Evolutionary conservation across 2,329 filamentous ascomycete species (phyloP).

Genomic region (Drechslerella dactyloides): DNA sequence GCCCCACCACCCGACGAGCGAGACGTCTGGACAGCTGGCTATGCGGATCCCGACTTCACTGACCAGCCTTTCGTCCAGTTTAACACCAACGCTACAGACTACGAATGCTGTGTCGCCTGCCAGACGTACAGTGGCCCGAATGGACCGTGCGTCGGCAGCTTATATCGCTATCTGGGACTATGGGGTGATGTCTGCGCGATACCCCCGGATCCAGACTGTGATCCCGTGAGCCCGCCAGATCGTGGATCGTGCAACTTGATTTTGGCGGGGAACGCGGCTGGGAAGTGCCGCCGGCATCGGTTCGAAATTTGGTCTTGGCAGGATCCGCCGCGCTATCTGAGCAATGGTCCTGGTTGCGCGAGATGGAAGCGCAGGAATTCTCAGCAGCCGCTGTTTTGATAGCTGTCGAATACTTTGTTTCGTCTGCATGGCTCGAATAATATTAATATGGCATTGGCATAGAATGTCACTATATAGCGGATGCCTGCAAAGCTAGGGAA

Average conservation of each 20-base stretch:
- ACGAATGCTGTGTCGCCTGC: conserved; percentile 28
- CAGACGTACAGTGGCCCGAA: conserved; percentile 5
- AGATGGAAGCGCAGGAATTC: conserved; percentile 6
- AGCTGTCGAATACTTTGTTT: background rate
- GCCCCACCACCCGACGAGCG: background rate
- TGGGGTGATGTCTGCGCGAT: background rate
- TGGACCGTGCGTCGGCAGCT: conserved; percentile 20
- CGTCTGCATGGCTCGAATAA: too few relatives aligned
- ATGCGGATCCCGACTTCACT: background rate
- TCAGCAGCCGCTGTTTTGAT: background rate
- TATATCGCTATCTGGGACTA: background rate
- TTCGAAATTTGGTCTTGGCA: background rate
- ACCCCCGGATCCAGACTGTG: background rate
- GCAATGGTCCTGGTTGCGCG: conserved; percentile 15
- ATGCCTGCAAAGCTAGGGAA: too few relatives aligned
- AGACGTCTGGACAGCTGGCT: background rate
- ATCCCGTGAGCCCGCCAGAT: background rate
- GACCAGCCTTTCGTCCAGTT: background rate
- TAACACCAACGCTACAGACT: conserved; percentile 1
- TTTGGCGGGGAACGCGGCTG: conserved; percentile 2
- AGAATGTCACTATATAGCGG: too few relatives aligned
- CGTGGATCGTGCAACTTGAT: conserved; percentile 1
- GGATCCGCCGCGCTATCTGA: background rate
- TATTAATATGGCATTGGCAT: too few relatives aligned
- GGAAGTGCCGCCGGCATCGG: background rate